Conservation (phyloP, 352 stramenopile genomes). For the Globisporangium middletonii region DNA sequence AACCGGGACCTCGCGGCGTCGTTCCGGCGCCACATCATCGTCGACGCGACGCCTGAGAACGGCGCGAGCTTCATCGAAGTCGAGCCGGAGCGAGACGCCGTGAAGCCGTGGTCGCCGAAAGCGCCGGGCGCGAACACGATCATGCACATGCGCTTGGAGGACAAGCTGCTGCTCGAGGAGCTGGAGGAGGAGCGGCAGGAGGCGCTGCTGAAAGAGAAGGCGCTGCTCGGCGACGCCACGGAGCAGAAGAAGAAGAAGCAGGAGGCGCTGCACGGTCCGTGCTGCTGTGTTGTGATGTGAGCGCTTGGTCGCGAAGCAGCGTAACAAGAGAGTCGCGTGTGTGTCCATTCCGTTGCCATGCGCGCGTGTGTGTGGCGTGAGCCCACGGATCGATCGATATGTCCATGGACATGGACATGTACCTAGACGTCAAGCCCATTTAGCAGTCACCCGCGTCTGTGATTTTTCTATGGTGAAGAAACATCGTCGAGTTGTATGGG, state of each 20-base stretch:
- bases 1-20: constrained; percentile 26
- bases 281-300: constrained; percentile 68
- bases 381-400: too few species aligned
- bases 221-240: constrained; percentile 19
- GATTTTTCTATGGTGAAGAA: too few species aligned
- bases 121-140: constrained; percentile 55
- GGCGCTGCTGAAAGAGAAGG: constrained; percentile 48
- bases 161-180: constrained; percentile 53
- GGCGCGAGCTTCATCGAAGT: constrained; percentile 63
- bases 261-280: constrained; percentile 25
- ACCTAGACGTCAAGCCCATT: too few species aligned
- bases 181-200: constrained; percentile 51
- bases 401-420: too few species aligned
- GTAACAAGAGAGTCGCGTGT: too few species aligned
- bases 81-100: constrained; percentile 21
- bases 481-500: too few species aligned
- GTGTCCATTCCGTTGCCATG: too few species aligned
- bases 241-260: constrained; percentile 10
- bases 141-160: constrained; percentile 57
- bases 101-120: constrained; percentile 61
- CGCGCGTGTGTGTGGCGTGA: too few species aligned
- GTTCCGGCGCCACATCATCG: constrained; percentile 60
- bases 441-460: too few species aligned
- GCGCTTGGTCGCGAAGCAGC: neutral
- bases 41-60: constrained; percentile 51